Evolutionary conservation across 176 grass and related monocot genomes (phyloP), one percentile per base, ranked within the genome.

Genomic region (Bolboschoenus planiculmis): DNA sequence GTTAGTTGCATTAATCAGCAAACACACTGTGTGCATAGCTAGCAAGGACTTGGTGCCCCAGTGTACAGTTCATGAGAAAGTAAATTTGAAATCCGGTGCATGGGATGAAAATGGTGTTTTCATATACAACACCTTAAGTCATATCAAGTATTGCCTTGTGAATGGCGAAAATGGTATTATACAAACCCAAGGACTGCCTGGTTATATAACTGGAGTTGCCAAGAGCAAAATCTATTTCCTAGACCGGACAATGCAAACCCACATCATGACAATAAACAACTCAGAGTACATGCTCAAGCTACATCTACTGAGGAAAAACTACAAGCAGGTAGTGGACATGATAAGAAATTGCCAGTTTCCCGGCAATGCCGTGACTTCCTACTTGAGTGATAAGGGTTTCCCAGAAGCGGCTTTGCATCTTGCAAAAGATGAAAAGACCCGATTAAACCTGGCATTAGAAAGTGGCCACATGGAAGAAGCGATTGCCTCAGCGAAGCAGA

Each of bases 251-350:
- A 91, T 92, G 14, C 94, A 92, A 80, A 92, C 90, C 53, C 89
- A 89, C 26, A 15, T 92, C 46, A 84, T 97, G 37, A 40, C 91
- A 77, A 89, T 97, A 47, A 90, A 97, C 86, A 90, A 90, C 27
- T 94, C 92, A 16, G 94, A 97, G 43, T 97, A 97, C 87, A 94
- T 94, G 77, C 94, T 97, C 88, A 97, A 97, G 90, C 90, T 97
- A 0, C 85, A 92, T 5, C 87, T 94, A 75, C 57, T 91, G 46
- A n/a, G 78, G 13, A 97, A 97, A 78, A 84, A 88, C 46, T 97
- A 94, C 72, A 92, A 97, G 24, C 90, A 94, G 85, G 94, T 97
- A 61, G 94, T 97, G 94, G 87, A 83, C 71, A 92, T 97, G 92
- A 97, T 97, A 54, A 92, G 81, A 87, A 97, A 72, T 71, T 92